Evolutionary conservation across 2,329 filamentous ascomycete genomes (phyloP).

Genomic region (Amauroascus verrucosus): DNA sequence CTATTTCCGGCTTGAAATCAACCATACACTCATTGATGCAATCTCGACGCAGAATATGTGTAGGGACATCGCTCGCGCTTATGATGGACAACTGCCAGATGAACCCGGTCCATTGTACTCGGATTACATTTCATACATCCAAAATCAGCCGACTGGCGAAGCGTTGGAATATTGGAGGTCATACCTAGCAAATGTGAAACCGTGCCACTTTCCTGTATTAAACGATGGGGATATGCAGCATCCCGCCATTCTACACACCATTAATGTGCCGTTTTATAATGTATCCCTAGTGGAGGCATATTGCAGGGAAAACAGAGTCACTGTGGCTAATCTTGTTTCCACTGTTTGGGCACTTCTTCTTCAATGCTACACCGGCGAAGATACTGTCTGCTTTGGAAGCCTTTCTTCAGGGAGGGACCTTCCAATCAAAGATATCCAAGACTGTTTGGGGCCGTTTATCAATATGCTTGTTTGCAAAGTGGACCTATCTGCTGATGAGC

Average conservation of each 20-base stretch:
- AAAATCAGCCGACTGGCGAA: slow-evolving; percentile 8
- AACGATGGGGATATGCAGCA: not conserved
- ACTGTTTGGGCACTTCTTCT: slow-evolving; percentile 20
- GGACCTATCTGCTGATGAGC: not conserved
- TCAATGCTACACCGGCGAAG: slow-evolving; percentile 12
- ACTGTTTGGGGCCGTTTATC: slow-evolving; percentile 34
- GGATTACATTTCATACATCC: slow-evolving; percentile 29
- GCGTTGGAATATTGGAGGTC: slow-evolving; percentile 20
- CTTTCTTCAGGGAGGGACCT: slow-evolving; percentile 26
- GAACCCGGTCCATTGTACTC: slow-evolving; percentile 27
- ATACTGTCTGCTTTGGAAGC: slow-evolving; percentile 25
- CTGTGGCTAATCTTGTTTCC: slow-evolving; percentile 19
- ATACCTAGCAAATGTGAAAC: slow-evolving; percentile 19
- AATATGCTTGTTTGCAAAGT: slow-evolving; percentile 26
- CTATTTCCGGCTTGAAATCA: slow-evolving; percentile 29
- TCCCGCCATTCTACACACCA: not conserved
- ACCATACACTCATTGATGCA: slow-evolving; percentile 36
- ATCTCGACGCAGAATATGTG: slow-evolving; percentile 33
- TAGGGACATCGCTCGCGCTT: slow-evolving; percentile 28
- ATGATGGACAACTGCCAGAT: slow-evolving; percentile 24
- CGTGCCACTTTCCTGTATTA: slow-evolving; percentile 15
- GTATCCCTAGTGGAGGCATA: not conserved
- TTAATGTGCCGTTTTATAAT: not conserved
- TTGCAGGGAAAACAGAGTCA: slow-evolving; percentile 13
- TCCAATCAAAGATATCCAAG: slow-evolving; percentile 28